A percentile compares a stretch with the other conserved stretches of the same genome.
Evolutionary conservation across 2,329 filamentous ascomycete species (phyloP).

Genomic region (Tolypocladium cylindrosporum): DNA sequence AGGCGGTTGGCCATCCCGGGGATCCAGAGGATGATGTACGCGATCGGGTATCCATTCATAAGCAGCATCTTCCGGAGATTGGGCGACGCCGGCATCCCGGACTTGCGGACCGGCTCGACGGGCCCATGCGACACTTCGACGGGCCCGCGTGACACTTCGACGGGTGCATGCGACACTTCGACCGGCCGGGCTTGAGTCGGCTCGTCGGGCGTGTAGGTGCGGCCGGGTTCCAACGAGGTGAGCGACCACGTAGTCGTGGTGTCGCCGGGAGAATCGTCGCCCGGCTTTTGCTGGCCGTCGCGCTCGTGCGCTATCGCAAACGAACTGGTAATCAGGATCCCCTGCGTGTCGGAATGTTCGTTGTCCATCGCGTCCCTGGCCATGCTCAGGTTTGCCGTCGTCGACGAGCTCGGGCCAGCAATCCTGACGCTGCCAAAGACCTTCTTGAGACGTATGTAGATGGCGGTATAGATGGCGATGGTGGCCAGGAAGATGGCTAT

Average conservation of each 20-base stretch:
- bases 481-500: slow-evolving; percentile 28
- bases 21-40: slow-evolving; percentile 27
- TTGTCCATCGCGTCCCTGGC: neutral
- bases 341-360: slow-evolving; percentile 1
- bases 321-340: slow-evolving; percentile 2
- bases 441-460: slow-evolving; percentile 16
- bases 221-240: neutral
- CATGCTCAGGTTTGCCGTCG: neutral
- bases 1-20: slow-evolving; percentile 25
- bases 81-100: slow-evolving; percentile 5
- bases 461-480: slow-evolving; percentile 27
- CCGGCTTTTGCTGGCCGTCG: neutral
- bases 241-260: neutral
- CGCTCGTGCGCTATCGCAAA: slow-evolving; percentile 2
- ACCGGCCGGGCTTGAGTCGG: neutral
- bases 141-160: neutral
- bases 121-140: neutral
- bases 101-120: neutral
- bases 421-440: slow-evolving; percentile 4
- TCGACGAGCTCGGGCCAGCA: neutral
- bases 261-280: neutral
- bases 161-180: neutral
- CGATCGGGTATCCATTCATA: slow-evolving; percentile 26
- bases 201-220: neutral
- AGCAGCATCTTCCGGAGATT: slow-evolving; percentile 21